Evolutionary conservation across 148 eudicot genomes (phyloP).

Genomic region (Chenopodium album): DNA sequence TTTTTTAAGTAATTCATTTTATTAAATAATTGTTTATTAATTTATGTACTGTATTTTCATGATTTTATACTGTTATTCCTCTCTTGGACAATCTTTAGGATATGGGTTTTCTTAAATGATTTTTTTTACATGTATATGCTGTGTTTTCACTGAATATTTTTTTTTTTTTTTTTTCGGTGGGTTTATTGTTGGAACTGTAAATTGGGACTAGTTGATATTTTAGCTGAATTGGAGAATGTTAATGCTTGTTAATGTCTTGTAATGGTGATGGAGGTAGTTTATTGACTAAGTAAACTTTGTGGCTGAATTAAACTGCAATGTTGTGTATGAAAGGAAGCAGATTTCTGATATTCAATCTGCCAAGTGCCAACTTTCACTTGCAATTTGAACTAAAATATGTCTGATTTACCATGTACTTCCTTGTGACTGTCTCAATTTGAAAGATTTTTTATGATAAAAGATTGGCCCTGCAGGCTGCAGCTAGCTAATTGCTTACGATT

Average conservation of each 20-base stretch:
- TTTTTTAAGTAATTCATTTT: background rate
- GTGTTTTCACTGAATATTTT: background rate
- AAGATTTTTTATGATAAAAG: background rate
- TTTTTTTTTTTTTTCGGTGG: background rate
- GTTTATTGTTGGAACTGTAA: background rate
- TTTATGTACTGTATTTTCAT: background rate
- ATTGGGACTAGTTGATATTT: background rate
- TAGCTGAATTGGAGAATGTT: background rate
- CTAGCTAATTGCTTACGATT: background rate
- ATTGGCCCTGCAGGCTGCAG: background rate
- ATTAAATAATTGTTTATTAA: background rate
- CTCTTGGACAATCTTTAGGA: background rate
- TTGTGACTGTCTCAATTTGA: background rate
- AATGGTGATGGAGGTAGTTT: background rate
- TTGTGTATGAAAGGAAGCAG: background rate
- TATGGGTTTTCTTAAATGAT: constrained; percentile 2
- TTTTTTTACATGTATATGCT: background rate
- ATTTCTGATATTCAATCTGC: background rate
- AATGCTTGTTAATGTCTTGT: background rate
- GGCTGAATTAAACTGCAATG: background rate
- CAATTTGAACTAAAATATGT: background rate
- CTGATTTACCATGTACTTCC: background rate
- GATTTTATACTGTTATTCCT: background rate
- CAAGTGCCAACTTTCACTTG: background rate
- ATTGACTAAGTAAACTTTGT: background rate